Conservation (phyloP, 495 filamentous ascomycete genomes). For the Penicillium canariense region DNA sequence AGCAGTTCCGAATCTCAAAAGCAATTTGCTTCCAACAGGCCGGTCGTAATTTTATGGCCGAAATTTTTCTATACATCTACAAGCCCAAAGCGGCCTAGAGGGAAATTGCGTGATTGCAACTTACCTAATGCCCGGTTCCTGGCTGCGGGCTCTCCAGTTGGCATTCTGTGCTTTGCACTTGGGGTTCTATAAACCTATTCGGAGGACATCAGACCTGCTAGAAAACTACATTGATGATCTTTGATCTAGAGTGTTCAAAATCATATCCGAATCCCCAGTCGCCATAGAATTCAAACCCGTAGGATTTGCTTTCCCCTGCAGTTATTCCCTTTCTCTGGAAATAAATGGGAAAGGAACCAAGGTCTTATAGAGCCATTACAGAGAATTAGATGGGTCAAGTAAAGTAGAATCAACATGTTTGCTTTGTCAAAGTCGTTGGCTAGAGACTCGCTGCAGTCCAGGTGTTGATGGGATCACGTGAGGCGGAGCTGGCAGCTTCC, state of each 20-base stretch:
- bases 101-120: slow-evolving; percentile 24
- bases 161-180: background rate
- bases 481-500: slow-evolving; percentile 25
- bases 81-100: slow-evolving; percentile 20
- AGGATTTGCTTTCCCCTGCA: background rate
- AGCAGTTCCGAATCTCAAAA: background rate
- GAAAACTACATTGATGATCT: background rate
- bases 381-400: no score
- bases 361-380: background rate
- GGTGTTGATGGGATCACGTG: slow-evolving; percentile 16
- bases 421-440: no score
- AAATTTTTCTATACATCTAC: slow-evolving; percentile 23
- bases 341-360: background rate
- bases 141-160: slow-evolving; percentile 3
- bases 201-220: background rate
- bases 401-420: no score
- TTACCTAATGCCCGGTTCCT: slow-evolving; percentile 9
- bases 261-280: background rate
- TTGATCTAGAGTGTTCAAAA: background rate
- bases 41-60: slow-evolving; percentile 1
- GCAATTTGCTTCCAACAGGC: background rate
- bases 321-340: background rate
- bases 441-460: background rate
- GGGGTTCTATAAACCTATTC: background rate
- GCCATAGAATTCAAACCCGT: background rate